phyloP scores from a whole-genome alignment of 495 filamentous ascomycete species.

The Penicillium nucicola region DNA sequence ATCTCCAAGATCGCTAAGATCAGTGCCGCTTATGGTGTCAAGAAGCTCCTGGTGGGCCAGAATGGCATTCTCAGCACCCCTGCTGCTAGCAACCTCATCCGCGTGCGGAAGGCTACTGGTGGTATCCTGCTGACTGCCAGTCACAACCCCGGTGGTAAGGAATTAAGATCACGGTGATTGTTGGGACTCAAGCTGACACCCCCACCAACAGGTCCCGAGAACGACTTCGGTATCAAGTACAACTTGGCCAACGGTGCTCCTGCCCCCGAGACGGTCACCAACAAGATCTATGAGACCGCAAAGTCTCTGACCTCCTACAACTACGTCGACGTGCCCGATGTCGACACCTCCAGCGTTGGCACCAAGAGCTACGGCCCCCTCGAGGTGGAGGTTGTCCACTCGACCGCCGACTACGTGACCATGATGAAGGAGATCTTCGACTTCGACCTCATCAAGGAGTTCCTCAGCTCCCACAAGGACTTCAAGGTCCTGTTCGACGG shows the following conservation, averaged over 20 bases:
- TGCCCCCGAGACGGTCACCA: constrained; percentile 90
- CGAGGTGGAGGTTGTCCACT: constrained; percentile 94
- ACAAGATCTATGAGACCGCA: constrained; percentile 92
- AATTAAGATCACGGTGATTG: background rate
- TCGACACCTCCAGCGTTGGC: constrained; percentile 83
- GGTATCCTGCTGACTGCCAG: constrained; percentile 95
- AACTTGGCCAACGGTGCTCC: constrained; percentile 94
- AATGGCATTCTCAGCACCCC: constrained; percentile 95
- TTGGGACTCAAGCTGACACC: background rate
- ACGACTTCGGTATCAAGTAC: constrained; percentile 99
- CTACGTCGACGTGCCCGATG: constrained; percentile 76
- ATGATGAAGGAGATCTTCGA: constrained; percentile 99
- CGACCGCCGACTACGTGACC: constrained; percentile 82
- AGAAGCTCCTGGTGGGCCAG: constrained; percentile 96
- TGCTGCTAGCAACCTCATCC: constrained; percentile 91
- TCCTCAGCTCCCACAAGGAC: constrained; percentile 77
- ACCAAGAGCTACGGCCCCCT: constrained; percentile 76
- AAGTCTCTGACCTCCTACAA: constrained; percentile 91
- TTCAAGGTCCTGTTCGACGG: constrained; percentile 98
- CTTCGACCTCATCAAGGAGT: constrained; percentile 89
- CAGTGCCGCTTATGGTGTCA: constrained; percentile 92
- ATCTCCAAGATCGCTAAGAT: constrained; percentile 98
- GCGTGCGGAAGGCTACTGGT: constrained; percentile 89
- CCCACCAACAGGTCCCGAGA: constrained; percentile 74
- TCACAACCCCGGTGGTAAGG: constrained; percentile 95